A percentile compares a stretch with the other conserved stretches of the same genome.
Conservation (phyloP, 495 filamentous ascomycete species). For the Podospora tetraspora region DNA sequence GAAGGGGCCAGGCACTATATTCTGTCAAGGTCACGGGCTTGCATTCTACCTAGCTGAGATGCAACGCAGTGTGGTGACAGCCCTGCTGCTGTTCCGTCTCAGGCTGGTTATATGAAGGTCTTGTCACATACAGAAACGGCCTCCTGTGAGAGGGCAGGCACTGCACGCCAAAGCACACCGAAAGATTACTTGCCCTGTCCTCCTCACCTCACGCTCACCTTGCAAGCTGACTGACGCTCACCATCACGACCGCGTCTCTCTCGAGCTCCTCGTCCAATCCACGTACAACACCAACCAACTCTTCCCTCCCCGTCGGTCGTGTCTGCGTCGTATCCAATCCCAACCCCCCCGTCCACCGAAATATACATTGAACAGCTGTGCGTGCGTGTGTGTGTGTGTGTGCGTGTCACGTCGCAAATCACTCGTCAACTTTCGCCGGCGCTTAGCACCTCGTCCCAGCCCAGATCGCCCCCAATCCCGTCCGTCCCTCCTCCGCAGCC, state of each 20-base stretch:
- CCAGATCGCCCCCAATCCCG: not conserved
- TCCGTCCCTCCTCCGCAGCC: not conserved
- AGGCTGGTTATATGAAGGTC: not conserved
- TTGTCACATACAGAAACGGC: not conserved
- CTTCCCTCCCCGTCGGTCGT: not conserved
- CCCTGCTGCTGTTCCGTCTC: not conserved
- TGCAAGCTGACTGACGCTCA: not conserved
- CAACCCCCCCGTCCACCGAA: not conserved
- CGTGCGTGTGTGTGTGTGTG: not conserved
- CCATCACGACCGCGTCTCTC: not conserved
- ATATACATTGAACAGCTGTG: not conserved
- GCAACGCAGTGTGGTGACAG: not conserved
- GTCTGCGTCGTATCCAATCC: not conserved
- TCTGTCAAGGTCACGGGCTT: conserved; percentile 2
- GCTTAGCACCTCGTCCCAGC: not conserved
- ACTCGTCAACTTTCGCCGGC: not conserved
- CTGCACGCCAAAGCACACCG: not conserved
- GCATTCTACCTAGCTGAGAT: not conserved
- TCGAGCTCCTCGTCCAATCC: not conserved
- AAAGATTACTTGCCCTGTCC: not conserved
- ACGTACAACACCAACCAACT: not conserved
- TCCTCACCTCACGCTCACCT: not conserved
- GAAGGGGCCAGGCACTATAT: conserved; percentile 2
- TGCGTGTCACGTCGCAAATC: not conserved
- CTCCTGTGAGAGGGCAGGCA: not conserved